A percentile compares a stretch with the other conserved stretches of the same genome.
These are phyloP conservation scores for Elsinoe fawcettii DNA, from an alignment of 2,329 filamentous ascomycete genomes.

Conservation along the genomic window DNA sequence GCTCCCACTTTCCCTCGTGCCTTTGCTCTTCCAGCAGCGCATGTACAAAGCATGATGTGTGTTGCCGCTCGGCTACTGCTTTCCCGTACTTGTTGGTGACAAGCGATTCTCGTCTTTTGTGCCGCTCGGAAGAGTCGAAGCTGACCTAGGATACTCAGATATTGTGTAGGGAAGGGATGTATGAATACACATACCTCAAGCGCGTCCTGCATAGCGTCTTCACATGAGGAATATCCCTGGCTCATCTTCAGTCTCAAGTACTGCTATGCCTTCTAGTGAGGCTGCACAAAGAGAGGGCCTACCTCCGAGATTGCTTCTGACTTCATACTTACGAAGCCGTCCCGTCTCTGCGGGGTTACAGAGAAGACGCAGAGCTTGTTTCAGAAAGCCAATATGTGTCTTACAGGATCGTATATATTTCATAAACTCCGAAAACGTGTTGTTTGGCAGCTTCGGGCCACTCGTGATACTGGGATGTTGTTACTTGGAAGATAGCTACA, in stretches of 20 bases:
- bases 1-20: slow-evolving; percentile 23
- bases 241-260: not conserved
- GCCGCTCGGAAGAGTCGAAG: slow-evolving; percentile 45
- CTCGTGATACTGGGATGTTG: too few species aligned
- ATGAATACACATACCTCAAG: slow-evolving; percentile 31
- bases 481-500: not conserved
- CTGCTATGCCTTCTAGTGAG: not conserved
- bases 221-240: slow-evolving; percentile 4
- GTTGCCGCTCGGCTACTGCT: slow-evolving; percentile 30
- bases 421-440: too few species aligned
- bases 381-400: not conserved
- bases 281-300: not conserved
- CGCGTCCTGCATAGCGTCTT: slow-evolving; percentile 25
- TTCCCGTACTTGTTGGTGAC: slow-evolving; percentile 38
- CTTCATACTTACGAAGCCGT: slow-evolving; percentile 8
- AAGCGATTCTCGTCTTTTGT: slow-evolving; percentile 55
- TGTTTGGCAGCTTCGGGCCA: too few species aligned
- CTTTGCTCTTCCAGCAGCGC: slow-evolving; percentile 45
- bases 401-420: not conserved
- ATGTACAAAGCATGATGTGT: slow-evolving; percentile 56
- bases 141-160: slow-evolving; percentile 42
- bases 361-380: not conserved
- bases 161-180: not conserved
- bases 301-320: not conserved
- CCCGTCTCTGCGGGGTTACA: not conserved